phyloP scores from a whole-genome alignment of 202 grass and related monocot species.

The Carex arenaria region DNA sequence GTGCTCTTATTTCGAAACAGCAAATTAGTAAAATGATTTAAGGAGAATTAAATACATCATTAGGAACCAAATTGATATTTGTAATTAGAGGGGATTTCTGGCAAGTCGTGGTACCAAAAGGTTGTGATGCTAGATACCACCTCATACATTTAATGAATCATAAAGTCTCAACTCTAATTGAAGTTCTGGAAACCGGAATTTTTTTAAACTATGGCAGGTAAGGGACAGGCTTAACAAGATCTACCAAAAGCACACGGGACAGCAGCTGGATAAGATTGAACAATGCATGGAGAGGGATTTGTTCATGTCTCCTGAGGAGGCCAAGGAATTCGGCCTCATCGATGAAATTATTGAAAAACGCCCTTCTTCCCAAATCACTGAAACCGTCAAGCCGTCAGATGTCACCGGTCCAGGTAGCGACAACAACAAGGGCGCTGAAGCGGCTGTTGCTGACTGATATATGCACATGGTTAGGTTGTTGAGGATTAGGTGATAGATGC shows the following conservation, averaged over 20 bases:
- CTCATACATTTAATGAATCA: not conserved
- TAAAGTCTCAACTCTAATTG: not conserved
- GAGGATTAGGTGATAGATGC: conserved; percentile 31
- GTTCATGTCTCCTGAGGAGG: conserved; percentile 87
- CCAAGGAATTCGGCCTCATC: conserved; percentile 72
- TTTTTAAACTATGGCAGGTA: conserved; percentile 14
- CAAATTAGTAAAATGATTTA: not conserved
- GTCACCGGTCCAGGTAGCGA: conserved; percentile 20
- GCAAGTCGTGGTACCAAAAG: not conserved
- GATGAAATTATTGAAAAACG: conserved; percentile 84
- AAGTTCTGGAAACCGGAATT: not conserved
- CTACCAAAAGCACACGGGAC: conserved; percentile 64
- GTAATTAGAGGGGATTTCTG: not conserved
- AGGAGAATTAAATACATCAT: not conserved
- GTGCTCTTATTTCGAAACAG: not conserved
- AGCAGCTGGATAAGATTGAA: conserved; percentile 59
- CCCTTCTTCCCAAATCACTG: conserved; percentile 60
- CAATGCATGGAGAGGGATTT: conserved; percentile 67
- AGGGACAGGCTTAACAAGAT: conserved; percentile 67
- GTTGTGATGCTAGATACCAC: too few species aligned
- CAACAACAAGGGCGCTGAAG: conserved; percentile 29
- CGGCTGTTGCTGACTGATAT: conserved; percentile 48
- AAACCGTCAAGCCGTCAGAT: conserved; percentile 32
- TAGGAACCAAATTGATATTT: not conserved
- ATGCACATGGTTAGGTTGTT: not conserved